phyloP scores from a whole-genome alignment of 371 early-diverging fungal species.

The Coemansia sp. region DNA sequence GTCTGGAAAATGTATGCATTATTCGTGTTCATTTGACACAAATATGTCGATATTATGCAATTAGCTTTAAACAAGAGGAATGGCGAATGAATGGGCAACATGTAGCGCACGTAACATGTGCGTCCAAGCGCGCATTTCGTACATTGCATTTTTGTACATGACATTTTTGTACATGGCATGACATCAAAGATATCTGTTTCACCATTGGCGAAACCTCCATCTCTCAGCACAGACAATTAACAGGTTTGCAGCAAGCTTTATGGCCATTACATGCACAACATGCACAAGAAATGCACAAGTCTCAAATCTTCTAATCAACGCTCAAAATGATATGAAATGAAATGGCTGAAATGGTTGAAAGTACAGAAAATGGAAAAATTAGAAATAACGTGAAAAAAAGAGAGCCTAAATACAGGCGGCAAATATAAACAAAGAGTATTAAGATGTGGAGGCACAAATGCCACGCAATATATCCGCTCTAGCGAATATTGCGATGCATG shows the following conservation, averaged over 20 bases:
- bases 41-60: not conserved
- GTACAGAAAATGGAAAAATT: not conserved
- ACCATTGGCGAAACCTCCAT: not conserved
- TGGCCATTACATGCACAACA: not conserved
- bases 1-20: too few relatives aligned
- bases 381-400: not conserved
- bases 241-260: not conserved
- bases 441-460: not conserved
- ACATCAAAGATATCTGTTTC: too few relatives aligned
- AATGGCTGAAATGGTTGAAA: not conserved
- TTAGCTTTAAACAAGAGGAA: not conserved
- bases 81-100: not conserved
- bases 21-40: too few relatives aligned
- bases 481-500: conserved; percentile 35
- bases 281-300: not conserved
- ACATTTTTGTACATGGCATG: too few relatives aligned
- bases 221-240: not conserved
- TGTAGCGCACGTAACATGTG: not conserved
- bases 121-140: not conserved
- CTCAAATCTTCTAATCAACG: not conserved
- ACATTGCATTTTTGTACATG: not conserved
- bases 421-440: not conserved
- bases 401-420: not conserved
- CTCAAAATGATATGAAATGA: not conserved
- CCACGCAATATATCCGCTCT: not conserved